These are phyloP conservation scores for Coniochaeta hoffmannii DNA, from an alignment of 2,329 filamentous ascomycete genomes.

Conservation along the genomic window DNA sequence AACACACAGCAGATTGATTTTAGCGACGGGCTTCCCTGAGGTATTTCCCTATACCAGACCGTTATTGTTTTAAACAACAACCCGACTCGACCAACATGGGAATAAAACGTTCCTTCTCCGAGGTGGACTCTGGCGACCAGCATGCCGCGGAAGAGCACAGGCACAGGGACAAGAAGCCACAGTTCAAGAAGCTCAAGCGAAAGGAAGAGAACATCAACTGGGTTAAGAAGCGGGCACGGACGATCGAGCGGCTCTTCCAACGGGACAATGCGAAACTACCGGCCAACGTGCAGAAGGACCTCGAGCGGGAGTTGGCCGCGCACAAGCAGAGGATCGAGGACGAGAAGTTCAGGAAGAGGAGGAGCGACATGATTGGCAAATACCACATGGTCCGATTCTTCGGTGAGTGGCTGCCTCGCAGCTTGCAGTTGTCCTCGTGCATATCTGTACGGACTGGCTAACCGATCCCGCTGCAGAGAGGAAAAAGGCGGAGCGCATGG, in stretches of 20 bases:
- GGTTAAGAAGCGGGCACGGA: slow-evolving; percentile 65
- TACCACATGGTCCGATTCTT: slow-evolving; percentile 85
- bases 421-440: slow-evolving; percentile 5
- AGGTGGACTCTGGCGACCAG: slow-evolving; percentile 8
- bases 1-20: too few species aligned
- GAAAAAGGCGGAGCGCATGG: slow-evolving; percentile 61
- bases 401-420: slow-evolving; percentile 39
- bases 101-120: slow-evolving; percentile 19
- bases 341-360: slow-evolving; percentile 51
- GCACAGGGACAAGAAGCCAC: slow-evolving; percentile 7
- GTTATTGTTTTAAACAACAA: too few species aligned
- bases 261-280: slow-evolving; percentile 52
- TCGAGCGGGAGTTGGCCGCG: slow-evolving; percentile 64
- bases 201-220: slow-evolving; percentile 46
- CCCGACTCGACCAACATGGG: slow-evolving; percentile 15
- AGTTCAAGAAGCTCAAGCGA: slow-evolving; percentile 29
- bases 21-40: too few species aligned
- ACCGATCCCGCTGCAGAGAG: slow-evolving; percentile 41
- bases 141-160: slow-evolving; percentile 5
- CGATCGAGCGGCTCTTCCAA: slow-evolving; percentile 59
- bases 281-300: slow-evolving; percentile 58
- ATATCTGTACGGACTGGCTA: background rate
- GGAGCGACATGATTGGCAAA: slow-evolving; percentile 64
- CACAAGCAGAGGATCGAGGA: slow-evolving; percentile 57
- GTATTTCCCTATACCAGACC: too few species aligned